A percentile compares a stretch with the other conserved stretches of the same genome.
phyloP scores from a whole-genome alignment of 106 monocot species.

The Narthecium ossifragum region DNA sequence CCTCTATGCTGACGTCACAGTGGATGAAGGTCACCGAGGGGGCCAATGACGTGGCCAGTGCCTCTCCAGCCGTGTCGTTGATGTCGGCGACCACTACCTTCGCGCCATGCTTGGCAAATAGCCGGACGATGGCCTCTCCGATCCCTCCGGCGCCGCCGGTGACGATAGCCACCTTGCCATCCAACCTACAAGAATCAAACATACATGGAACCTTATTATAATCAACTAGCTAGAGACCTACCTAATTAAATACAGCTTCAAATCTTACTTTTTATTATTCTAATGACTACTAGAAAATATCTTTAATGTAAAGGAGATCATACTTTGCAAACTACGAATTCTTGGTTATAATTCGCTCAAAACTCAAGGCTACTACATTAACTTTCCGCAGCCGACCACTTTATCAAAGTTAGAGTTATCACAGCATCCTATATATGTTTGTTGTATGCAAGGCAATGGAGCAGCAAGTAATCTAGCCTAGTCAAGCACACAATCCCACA shows the following conservation, averaged over 20 bases:
- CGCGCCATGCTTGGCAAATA: background rate
- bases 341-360: too few relatives aligned
- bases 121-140: conserved; percentile 8
- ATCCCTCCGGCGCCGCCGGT: conserved; percentile 8
- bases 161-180: conserved; percentile 3
- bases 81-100: conserved; percentile 10
- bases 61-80: conserved; percentile 4
- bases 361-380: too few relatives aligned
- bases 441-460: too few relatives aligned
- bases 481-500: too few relatives aligned
- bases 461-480: too few relatives aligned
- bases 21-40: conserved; percentile 4
- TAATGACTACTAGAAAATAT: background rate
- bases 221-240: too few relatives aligned
- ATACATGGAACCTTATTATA: background rate
- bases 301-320: too few relatives aligned
- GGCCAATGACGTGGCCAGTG: conserved; percentile 6
- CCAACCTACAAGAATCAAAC: background rate
- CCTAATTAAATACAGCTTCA: too few relatives aligned
- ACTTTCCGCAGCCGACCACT: too few relatives aligned
- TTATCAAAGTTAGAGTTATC: too few relatives aligned
- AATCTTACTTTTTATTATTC: background rate
- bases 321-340: too few relatives aligned
- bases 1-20: conserved; percentile 6
- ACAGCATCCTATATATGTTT: too few relatives aligned